A percentile compares a stretch with the other conserved stretches of the same genome.
These are phyloP conservation scores for Penicillium argentinense DNA, from an alignment of 495 filamentous ascomycete genomes.

Conservation along the genomic window DNA sequence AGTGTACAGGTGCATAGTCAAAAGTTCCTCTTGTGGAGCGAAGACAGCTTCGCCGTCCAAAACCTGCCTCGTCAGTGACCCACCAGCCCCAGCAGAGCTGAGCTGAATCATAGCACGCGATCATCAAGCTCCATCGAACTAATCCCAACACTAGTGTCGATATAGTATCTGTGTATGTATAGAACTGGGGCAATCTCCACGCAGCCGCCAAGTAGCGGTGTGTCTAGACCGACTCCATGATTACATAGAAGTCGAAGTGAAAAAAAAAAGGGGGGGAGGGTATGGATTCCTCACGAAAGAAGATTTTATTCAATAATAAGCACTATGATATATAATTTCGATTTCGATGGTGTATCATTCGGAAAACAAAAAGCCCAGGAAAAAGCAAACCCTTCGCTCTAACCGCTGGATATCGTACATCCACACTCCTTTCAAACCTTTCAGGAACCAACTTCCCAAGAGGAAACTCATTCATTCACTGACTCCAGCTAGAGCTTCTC, in stretches of 20 bases:
- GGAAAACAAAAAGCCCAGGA: constrained; percentile 3
- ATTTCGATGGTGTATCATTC: constrained; percentile 30
- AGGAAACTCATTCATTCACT: constrained; percentile 4
- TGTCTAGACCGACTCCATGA: not conserved
- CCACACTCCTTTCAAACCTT: constrained; percentile 4
- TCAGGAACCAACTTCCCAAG: too few relatives aligned
- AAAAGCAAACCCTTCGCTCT: constrained; percentile 1
- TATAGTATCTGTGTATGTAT: too few relatives aligned
- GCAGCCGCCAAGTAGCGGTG: constrained; percentile 1
- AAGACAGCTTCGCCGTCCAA: too few relatives aligned
- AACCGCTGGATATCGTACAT: constrained; percentile 27
- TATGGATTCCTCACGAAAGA: not conserved
- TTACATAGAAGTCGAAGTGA: not conserved
- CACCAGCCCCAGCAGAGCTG: not conserved
- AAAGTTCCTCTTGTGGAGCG: too few relatives aligned
- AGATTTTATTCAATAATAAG: constrained; percentile 16
- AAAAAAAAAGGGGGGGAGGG: not conserved
- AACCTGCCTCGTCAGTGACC: not conserved
- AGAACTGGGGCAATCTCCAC: not conserved
- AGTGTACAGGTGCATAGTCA: too few relatives aligned
- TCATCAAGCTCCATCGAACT: constrained; percentile 5
- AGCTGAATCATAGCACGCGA: not conserved
- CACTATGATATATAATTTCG: constrained; percentile 34
- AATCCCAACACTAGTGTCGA: too few relatives aligned
- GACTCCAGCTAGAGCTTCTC: not conserved